These are phyloP conservation scores for Trichophaea hybrida DNA, from an alignment of 2,329 filamentous ascomycete species.

Conservation along the genomic window DNA sequence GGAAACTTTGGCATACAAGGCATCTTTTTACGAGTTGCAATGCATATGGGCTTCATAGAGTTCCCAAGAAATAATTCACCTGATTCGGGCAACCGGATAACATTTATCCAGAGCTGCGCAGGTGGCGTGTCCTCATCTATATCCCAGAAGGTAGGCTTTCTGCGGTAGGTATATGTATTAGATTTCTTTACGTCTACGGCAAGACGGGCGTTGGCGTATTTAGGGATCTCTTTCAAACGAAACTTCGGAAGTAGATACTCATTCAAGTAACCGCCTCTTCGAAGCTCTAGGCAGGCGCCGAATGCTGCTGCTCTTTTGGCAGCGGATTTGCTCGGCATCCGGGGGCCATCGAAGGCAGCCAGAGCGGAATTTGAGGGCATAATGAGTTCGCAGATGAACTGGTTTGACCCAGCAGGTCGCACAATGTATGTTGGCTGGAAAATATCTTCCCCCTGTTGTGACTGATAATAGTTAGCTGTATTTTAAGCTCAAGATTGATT, in stretches of 20 bases:
- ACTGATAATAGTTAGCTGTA: constrained; percentile 27
- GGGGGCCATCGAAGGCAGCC: constrained; percentile 47
- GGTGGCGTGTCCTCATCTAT: constrained; percentile 30
- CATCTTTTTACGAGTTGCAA: constrained; percentile 54
- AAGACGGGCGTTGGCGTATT: constrained; percentile 73
- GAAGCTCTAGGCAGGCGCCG: constrained; percentile 58
- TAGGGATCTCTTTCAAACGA: constrained; percentile 50
- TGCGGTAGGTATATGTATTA: constrained; percentile 58
- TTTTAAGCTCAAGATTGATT: constrained; percentile 6
- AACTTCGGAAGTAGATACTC: constrained; percentile 60
- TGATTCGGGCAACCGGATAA: constrained; percentile 45
- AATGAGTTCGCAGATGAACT: constrained; percentile 63
- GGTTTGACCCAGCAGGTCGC: constrained; percentile 36
- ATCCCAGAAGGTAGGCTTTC: constrained; percentile 64
- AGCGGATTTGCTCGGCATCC: constrained; percentile 53
- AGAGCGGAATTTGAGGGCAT: constrained; percentile 64
- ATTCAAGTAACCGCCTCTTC: constrained; percentile 53
- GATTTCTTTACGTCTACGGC: constrained; percentile 68
- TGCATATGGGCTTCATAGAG: constrained; percentile 47
- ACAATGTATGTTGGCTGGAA: constrained; percentile 48
- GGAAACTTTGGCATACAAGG: constrained; percentile 53
- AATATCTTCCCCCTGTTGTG: constrained; percentile 36
- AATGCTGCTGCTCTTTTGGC: constrained; percentile 87
- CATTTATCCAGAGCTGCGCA: constrained; percentile 43
- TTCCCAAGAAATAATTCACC: constrained; percentile 39